Base-by-base conservation (phyloP, 2,329 filamentous ascomycete genomes). In the Elsinoe perseae region DNA sequence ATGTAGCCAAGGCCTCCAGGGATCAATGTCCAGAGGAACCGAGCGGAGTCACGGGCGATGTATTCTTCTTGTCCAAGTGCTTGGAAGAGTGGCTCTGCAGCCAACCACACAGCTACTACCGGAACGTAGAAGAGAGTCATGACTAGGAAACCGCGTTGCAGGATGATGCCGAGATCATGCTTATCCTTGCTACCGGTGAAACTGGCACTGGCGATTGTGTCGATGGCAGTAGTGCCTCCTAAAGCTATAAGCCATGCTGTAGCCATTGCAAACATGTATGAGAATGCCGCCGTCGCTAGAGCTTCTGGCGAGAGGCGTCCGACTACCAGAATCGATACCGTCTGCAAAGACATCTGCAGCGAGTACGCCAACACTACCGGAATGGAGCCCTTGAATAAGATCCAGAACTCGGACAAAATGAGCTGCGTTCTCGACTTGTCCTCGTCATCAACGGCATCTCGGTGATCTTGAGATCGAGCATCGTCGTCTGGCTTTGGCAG, bases 191-290 rank as follows among this genome's bases (percentile, higher is more conserved):
- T 88, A 0, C 86, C 86, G 0, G 89, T 95, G 68, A 89, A 95
- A 43, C 84, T 85, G 46, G 85, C 88, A 0, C 87, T 91, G 1
- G 87, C 89, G 21, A 95, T 75, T 0, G 89, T 95, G 68, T 95
- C 89, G 42, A 95, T 78, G 0, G 89, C 89, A 1, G 88, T 95
- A 0, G 88, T 91, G 6, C 89, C 89, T 25, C 89, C 89, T 3
- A 95, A 79, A 0, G 85, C 89, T 58, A 95, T 87, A 34, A 95
- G 79, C 89, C 89, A 95, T 0, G 84, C 89, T 0, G 88, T 89
- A 20, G 86, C 84, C 86, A 92, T 90, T 56, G 89, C 89, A 63
- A 95, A 95, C 89, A 95, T 95, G 74, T 93, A 92, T 1, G 86
- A 87, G 65, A 95, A 95, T 0, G 89, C 89, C 1, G 88, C 85